Base-by-base conservation (phyloP, 495 filamentous ascomycete genomes). In the Penicillium fimorum region DNA sequence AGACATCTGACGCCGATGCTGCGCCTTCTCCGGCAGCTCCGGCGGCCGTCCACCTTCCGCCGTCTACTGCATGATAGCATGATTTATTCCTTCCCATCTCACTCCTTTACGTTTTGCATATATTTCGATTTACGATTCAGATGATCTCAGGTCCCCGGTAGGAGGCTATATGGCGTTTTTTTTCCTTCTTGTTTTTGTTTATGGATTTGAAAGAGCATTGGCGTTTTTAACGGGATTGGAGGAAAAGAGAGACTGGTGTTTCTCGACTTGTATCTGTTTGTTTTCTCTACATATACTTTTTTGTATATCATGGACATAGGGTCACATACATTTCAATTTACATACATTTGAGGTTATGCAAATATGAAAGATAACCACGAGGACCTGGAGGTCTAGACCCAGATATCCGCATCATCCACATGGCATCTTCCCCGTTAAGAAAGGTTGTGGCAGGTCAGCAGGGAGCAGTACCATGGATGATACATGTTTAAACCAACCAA, bases 11-110 rank as follows among this genome's bases (percentile, higher is more conserved):
- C 30, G 15, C 51, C 25, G 40, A 52, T 33, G 55, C 40, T 45
- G 51, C 54, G 30, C 50, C 35, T 11, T 27, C 44, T 5, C 63
- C 63, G 47, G 58, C 52, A 13, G 54, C 55, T 17, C 60, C 63
- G 2, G 47, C 57, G 2, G 37, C 62, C 10, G 56, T 47, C 13
- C 62, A 60, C 25, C 53, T 47, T n/a, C 35, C 56, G 12, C 40
- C 54, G 7, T 41, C 56, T 24, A 45, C 20, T 38, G 46, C 52
- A 15, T 51, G 35, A 52, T 52, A n/a, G 45, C 25, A 44, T 61
- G 58, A 59, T 57, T 58, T 8, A n/a, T 33, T 17, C 13, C 5
- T 50, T 25, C 29, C 38, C 50, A 60, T 54, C 30, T 47, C 53
- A 47, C 40, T 56, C 57, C 57, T 59, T 59, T 33, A 30, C 17